Base-by-base conservation (phyloP, 495 filamentous ascomycete genomes). In the Lepidopterella palustris region DNA sequence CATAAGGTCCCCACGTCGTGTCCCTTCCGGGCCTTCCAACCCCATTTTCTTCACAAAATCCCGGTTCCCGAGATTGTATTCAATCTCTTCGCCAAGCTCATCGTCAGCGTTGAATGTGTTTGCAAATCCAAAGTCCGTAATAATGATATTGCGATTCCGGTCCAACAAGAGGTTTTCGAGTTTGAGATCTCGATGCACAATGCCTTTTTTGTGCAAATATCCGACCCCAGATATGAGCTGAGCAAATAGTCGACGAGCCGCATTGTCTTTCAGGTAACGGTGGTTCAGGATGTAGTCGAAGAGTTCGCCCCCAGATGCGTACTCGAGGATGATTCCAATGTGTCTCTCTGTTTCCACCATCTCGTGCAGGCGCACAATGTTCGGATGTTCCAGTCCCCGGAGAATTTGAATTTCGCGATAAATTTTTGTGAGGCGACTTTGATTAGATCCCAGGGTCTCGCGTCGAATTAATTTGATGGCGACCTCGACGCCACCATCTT, bases 221-320 rank as follows among this genome's bases (percentile, higher is more conserved):
- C 93, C 93, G 24, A 99, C 93, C 20, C 93, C 93, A 9, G 93
- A 97, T 3, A 97, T 87, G 11, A 99, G 79, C 72, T 99, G 93
- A 32, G 93, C 93, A 73, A 99, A 99, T 23, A 99, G 75, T 52
- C 92, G 82, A 50, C 95, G 83, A 23, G 93, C 93, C 13, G 90
- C 83, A 53, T 88, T 82, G 73, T 99, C 93, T 70, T 97, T 97
- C 39, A 99, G 79, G 71, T 96, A 97, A 31, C 93, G 84, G 70
- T 99, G 90, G 65, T 93, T 92, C 50, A 97, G 78, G 62, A 99
- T 99, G 72, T 96, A 95, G 73, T 99, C 93, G 72, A 99, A 99
- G 4, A 99, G 81, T 70, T 99, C 93, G 60, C 93, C 93, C 11
- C 93, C 93, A 3, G 95, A 97, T 3, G 93, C 93, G 67, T 97